Base-by-base conservation (phyloP, 805 yeast genomes). In the Candida anglica region DNA sequence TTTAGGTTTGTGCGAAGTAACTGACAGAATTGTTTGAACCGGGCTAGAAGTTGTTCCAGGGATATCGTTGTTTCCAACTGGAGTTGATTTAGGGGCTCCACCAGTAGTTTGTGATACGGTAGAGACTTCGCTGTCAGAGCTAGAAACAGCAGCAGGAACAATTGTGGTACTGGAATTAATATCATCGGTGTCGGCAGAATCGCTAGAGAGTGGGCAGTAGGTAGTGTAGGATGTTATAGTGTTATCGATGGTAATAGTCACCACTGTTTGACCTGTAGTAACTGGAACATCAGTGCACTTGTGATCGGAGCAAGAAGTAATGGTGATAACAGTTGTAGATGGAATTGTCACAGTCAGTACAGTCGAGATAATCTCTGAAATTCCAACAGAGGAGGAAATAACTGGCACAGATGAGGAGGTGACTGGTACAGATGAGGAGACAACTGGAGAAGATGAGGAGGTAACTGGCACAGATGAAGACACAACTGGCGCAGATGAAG, bases 81-180 rank as follows among this genome's bases (percentile, higher is more conserved):
- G 44, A 31, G 27, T 53, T 54, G 38, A 50, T 46, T 32, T 38
- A 37, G 18, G 50, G n/a, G n/a, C n/a, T 48, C 41, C 30, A 28
- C 69, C 69, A 34, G 64, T 53, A 32, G 69, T 62, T 26, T 50
- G 47, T 13, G 61, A 44, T 28, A 42, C 50, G 15, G 31, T 28
- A 6, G 42, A 21, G 44, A 69, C 63, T 36, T 45, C 53, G 47
- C 60, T 31, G 34, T 56, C 54, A 4, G 50, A 37, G 42, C 71
- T 64, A n/a, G 67, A 58, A 22, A 58, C 42, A 11, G 65, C 58
- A 8, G 60, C 32, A 10, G 53, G 52, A 15, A 61, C 52, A 15
- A 59, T 50, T 2, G 46, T 36, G 21, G 38, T 34, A 13, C 38
- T 46, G 18, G 54, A 46, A 25, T 34, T 42, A 17, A 53, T 48